Base-by-base conservation (phyloP, 116 monocot genomes). In the Zostera marina region DNA sequence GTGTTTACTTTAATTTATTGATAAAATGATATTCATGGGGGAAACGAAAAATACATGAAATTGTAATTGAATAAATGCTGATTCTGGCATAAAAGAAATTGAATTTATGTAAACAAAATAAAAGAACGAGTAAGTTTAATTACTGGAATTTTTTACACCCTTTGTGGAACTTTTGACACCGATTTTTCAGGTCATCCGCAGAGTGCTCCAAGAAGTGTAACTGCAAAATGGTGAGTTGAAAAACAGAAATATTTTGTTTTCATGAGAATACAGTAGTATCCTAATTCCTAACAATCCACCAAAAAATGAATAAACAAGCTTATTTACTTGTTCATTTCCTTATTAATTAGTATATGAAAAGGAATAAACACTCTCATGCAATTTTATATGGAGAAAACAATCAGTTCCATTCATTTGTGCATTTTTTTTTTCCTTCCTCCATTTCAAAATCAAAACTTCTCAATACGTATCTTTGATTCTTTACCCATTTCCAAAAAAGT, bases 121-220 rank as follows among this genome's bases (percentile, higher is more conserved):
- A 9, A 54, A 54, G 11, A 9, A 54, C 23, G 54, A 54, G 14
- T 60, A 52, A 19, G 58, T 51, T 16, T 3, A 64, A 47, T 77
- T 66, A 94, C 94, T 80, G 75, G 73, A 82, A 94, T 72, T 71
- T 74, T 67, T 94, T 88, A 53, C 88, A 82, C 67, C 94, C 94
- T 70, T 85, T 88, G 23, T 94, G 79, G 56, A 94, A 73, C 56
- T 52, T 85, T 60, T 77, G 79, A 68, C 88, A 94, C 14, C 94
- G 84, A 61, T 78, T 82, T 76, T 81, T 88, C 61, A 94, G 69
- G 53, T 85, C 94, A 67, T 88, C 73, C 7, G 77, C 53, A 21
- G 64, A 65, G 39, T 77, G 71, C 68, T 94, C 94, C 64, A 85
- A 25, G 53, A 82, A 71, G 66, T 72, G 70, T 22, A 94, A 69